Conservation (phyloP, 1,139 yeast genomes). For the Pichia sp. region DNA sequence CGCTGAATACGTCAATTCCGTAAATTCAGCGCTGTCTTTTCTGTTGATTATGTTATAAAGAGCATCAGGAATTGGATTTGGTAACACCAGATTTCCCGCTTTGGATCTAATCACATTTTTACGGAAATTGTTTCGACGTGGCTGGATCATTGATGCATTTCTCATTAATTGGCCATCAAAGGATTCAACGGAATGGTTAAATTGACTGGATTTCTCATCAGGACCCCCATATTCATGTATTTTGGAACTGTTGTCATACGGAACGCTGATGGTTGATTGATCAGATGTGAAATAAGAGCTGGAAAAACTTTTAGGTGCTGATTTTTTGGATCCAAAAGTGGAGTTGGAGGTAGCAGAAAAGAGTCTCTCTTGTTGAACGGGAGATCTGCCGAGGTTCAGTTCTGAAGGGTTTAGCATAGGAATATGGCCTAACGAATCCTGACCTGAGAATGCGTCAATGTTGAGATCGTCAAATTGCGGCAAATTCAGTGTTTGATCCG, state of each 20-base stretch:
- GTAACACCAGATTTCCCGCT: constrained; percentile 54
- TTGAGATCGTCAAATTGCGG: constrained; percentile 50
- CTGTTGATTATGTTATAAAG: constrained; percentile 40
- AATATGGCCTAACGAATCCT: constrained; percentile 17
- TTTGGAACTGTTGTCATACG: constrained; percentile 16
- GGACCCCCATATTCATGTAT: constrained; percentile 6
- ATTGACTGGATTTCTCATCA: neutral
- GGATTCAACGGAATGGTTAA: constrained; percentile 1
- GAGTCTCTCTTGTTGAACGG: constrained; percentile 11
- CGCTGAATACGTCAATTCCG: constrained; percentile 92
- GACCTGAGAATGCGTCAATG: constrained; percentile 13
- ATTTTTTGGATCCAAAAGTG: constrained; percentile 8
- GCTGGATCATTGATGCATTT: constrained; percentile 21
- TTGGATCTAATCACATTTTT: constrained; percentile 25
- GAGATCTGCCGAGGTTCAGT: constrained; percentile 3
- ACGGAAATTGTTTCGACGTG: constrained; percentile 26
- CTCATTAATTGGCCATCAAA: constrained; percentile 11
- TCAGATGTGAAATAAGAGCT: constrained; percentile 15
- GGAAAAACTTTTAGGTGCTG: constrained; percentile 10
- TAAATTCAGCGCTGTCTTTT: constrained; percentile 77
- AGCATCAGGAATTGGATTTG: constrained; percentile 89
- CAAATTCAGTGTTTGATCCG: constrained; percentile 56
- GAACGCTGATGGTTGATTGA: constrained; percentile 11
- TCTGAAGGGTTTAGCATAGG: constrained; percentile 19
- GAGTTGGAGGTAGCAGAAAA: constrained; percentile 9